phyloP scores from a whole-genome alignment of 345 rosid genomes.

The Eutrema japonicum region DNA sequence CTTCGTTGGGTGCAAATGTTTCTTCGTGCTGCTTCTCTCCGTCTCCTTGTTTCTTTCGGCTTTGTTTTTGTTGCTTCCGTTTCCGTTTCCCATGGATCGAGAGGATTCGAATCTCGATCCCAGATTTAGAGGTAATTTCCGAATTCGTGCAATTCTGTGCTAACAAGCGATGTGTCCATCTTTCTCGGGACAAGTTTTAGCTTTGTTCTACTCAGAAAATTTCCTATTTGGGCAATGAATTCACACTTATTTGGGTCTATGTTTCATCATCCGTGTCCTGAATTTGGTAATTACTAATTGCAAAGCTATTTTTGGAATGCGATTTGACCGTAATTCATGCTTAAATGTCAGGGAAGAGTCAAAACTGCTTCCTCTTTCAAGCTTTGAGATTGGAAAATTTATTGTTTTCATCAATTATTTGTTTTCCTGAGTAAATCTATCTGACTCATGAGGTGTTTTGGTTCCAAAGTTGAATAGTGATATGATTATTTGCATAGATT shows the following conservation, averaged over 20 bases:
- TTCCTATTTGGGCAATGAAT: conserved; percentile 9
- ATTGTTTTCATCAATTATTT: neutral
- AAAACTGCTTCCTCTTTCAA: conserved; percentile 17
- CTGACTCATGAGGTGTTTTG: neutral
- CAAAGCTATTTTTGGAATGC: conserved; percentile 33
- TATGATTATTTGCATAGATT: neutral
- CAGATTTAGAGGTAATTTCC: conserved; percentile 61
- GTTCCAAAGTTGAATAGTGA: conserved; percentile 7
- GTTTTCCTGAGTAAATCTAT: conserved; percentile 1
- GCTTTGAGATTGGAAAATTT: neutral
- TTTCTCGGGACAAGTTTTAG: neutral
- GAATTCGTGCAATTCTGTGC: neutral
- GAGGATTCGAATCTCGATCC: conserved; percentile 71
- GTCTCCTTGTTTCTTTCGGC: conserved; percentile 73
- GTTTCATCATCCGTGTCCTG: conserved; percentile 14
- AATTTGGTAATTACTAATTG: conserved; percentile 7
- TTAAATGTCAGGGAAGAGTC: conserved; percentile 20
- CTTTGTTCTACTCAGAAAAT: conserved; percentile 10
- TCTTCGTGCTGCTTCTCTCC: conserved; percentile 59
- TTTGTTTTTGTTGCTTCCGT: conserved; percentile 82
- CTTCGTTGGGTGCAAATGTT: conserved; percentile 58
- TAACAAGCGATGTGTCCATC: neutral
- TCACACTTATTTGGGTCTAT: conserved; percentile 2
- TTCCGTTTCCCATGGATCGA: conserved; percentile 67
- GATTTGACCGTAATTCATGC: conserved; percentile 13